Evolutionary conservation across 2,329 filamentous ascomycete genomes (phyloP).

Genomic region (Aspergillus sp.): DNA sequence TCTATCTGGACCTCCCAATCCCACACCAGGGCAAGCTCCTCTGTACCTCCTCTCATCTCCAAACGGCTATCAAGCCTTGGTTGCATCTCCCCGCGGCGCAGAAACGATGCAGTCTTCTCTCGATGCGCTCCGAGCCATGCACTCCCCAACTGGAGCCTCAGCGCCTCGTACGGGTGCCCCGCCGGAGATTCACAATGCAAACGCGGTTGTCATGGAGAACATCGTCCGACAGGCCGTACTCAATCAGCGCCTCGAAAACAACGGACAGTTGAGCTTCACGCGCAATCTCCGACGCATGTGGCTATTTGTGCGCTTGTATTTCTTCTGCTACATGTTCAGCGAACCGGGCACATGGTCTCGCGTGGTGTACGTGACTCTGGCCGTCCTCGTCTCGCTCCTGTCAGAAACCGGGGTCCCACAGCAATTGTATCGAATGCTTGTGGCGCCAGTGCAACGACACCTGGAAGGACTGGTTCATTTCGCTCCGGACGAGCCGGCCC

Average conservation of each 20-base stretch:
- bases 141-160: background rate
- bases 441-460: conserved; percentile 46
- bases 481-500: conserved; percentile 25
- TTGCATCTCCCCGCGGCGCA: conserved; percentile 42
- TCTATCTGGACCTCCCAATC: background rate
- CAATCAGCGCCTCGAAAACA: conserved; percentile 28
- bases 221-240: conserved; percentile 35
- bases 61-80: conserved; percentile 47
- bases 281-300: conserved; percentile 52
- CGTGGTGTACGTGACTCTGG: conserved; percentile 40
- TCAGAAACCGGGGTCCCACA: conserved; percentile 44
- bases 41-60: conserved; percentile 50
- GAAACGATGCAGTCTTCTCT: conserved; percentile 21
- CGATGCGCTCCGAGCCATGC: conserved; percentile 16
- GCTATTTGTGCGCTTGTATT: conserved; percentile 60
- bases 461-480: conserved; percentile 46
- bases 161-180: conserved; percentile 4
- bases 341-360: conserved; percentile 50
- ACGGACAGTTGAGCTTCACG: conserved; percentile 39
- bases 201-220: conserved; percentile 31
- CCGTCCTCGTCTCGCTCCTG: conserved; percentile 42
- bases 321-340: conserved; percentile 61
- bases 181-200: conserved; percentile 15
- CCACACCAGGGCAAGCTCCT: conserved; percentile 14
- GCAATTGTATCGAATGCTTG: conserved; percentile 34